Conservation (phyloP, 768 basidiomycete species). For the Austroboletus festivus region DNA sequence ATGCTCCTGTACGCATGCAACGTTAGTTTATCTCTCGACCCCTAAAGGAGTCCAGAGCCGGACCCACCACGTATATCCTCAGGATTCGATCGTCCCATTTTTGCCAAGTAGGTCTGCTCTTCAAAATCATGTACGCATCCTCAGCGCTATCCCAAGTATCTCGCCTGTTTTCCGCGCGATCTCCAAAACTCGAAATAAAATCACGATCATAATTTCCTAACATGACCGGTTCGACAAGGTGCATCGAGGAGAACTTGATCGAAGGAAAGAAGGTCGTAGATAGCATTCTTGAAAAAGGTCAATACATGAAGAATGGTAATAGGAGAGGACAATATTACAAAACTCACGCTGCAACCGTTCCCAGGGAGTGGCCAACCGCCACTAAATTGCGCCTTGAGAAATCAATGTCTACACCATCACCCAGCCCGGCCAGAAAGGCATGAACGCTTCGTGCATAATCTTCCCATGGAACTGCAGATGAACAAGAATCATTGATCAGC, state of each 20-base stretch:
- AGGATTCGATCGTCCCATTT: too few relatives aligned
- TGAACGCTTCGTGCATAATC: slow-evolving; percentile 1
- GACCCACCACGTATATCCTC: too few relatives aligned
- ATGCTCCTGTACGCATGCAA: neutral
- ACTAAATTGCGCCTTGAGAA: slow-evolving; percentile 4
- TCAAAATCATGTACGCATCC: too few relatives aligned
- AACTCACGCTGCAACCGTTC: slow-evolving; percentile 1
- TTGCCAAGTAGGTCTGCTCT: too few relatives aligned
- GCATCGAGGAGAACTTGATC: slow-evolving; percentile 7
- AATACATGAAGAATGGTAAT: neutral
- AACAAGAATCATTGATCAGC: neutral
- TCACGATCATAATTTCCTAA: too few relatives aligned
- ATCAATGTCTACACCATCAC: slow-evolving; percentile 4
- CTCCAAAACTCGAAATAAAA: too few relatives aligned
- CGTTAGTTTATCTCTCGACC: neutral
- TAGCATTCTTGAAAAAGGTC: neutral
- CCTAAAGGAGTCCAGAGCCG: too few relatives aligned
- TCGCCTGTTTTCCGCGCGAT: too few relatives aligned
- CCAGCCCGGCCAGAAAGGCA: slow-evolving; percentile 1
- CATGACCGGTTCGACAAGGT: slow-evolving; percentile 1
- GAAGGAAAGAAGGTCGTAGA: neutral
- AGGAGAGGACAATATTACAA: neutral
- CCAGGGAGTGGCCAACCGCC: neutral
- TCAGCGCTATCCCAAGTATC: too few relatives aligned
- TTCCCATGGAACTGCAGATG: slow-evolving; percentile 5